Conservation (phyloP, 2,329 filamentous ascomycete species). For the Coniochaeta hoffmannii region DNA sequence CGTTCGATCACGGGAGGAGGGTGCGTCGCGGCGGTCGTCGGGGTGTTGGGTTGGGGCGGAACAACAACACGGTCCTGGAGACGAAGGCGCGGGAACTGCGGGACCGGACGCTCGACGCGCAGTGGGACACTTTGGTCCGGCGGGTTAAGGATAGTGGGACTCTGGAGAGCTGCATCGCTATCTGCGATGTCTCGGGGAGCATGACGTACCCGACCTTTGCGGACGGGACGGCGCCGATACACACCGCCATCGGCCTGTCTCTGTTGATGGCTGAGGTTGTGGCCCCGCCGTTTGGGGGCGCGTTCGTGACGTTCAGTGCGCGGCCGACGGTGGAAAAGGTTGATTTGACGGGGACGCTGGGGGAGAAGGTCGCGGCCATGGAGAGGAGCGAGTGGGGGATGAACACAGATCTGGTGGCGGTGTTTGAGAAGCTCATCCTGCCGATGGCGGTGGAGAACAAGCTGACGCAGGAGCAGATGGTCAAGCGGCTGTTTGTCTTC, state of each 20-base stretch:
- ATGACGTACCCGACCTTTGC: conserved; percentile 33
- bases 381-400: conserved; percentile 24
- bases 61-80: neutral
- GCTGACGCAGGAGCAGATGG: conserved; percentile 48
- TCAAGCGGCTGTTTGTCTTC: conserved; percentile 54
- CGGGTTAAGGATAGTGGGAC: conserved; percentile 48
- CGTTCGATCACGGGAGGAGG: neutral
- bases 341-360: conserved; percentile 28
- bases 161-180: conserved; percentile 44
- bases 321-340: conserved; percentile 32
- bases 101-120: conserved; percentile 33
- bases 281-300: conserved; percentile 42
- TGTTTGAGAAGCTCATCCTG: conserved; percentile 46
- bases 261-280: conserved; percentile 47
- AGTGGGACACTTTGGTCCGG: conserved; percentile 52
- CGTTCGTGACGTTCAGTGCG: conserved; percentile 46
- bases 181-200: conserved; percentile 51
- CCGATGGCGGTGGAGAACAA: conserved; percentile 43
- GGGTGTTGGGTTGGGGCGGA: too few relatives aligned
- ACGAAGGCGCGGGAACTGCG: neutral
- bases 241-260: conserved; percentile 48
- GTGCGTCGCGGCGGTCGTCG: neutral
- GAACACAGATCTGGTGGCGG: conserved; percentile 45
- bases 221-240: conserved; percentile 41
- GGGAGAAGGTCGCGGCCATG: conserved; percentile 31